Evolutionary conservation across 1,139 yeast genomes (phyloP), one percentile per base, ranked within the genome.

Genomic region (Kodamaea sp.): DNA sequence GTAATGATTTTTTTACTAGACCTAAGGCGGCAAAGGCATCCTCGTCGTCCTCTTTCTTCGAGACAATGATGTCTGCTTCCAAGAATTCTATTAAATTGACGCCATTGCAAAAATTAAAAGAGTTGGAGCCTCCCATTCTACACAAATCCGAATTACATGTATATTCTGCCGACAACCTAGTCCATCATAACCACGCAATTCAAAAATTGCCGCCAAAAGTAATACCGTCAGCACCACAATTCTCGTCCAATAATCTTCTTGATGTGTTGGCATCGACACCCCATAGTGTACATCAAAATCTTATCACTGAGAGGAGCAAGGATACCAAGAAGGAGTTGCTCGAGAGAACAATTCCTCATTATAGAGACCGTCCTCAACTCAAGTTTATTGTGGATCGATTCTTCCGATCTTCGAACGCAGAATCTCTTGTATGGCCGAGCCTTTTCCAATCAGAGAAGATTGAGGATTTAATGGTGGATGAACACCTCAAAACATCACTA

Each of bases 371-470:
- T 11, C 38, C 54, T 1, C 54, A 50, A n/a, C 51, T 59, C 25
- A 28, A 38, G 10, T 44, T 61, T n/a, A 46, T 66, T 2, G 51
- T 46, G 19, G 38, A 50, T 2, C 40, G 48, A 4, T 50, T 57
- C 25, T 34, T 62, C 5, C 23, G 16, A 10, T 13, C 11, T n/a
- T 14, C 24, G 7, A 21, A 29, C 15, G 11, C 29, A 11, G 35
- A 37, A 7, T 32, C 40, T 3, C 27, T 48, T 28, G 28, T 65
- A 9, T 78, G 83, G 83, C 58, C 72, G 1, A 62, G 60, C 10
- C 43, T 61, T 14, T 73, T 74, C 42, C 66, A 62, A 35, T 83
- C 83, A 0, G 45, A 47, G 5, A 27, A 37, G 0, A 42, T 67
- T 3, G 48, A 57, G 1, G 68, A 72, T 1, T 61, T 77, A 8